Evolutionary conservation across 805 yeast species (phyloP), one percentile per base, ranked within the genome.

Genomic region (Gaillardinia entomophila): DNA sequence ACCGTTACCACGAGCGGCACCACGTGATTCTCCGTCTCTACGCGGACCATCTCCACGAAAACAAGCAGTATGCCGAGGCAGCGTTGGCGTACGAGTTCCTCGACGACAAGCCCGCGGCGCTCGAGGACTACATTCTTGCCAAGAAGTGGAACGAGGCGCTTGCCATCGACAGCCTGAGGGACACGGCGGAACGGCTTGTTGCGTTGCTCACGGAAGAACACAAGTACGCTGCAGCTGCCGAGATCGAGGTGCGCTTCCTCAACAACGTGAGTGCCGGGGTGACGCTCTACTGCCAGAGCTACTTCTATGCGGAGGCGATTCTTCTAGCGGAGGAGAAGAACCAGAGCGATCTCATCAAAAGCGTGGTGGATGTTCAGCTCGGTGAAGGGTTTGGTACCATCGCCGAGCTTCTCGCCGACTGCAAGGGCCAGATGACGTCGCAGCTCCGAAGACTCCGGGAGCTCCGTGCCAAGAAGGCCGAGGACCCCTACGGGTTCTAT

Each of bases 361-460:
- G 66, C 4, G 60, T 82, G 11, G 73, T 88, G 30, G 95, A 86
- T 43, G 75, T 79, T 2, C 83, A 79, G 13, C 56, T 90, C 24
- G 79, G 83, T 30, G 97, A 90, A 54, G 92, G 94, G 1, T 92
- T 88, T 58, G 95, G 94, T 42, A 65, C 73, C 0, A 67, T 88
- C 40, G 90, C 95, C 4, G 97, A 92, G 57, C 66, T 92, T 20
- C 56, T 90, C 25, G 92, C 96, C n/a, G 99, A 92, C 55, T 92
- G 97, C 63, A 78, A 76, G 46, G 76, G 82, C 12, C 99, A 92
- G 65, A 59, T 85, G 14, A 72, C 67, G 27, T 83, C 97, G 0
- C 99, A 92, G 60, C 62, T 88, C 43, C 75, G 66, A 38, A 77
- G 99, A 51, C 61, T 92, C 40, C 72, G 96, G 35, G 97, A 88